phyloP scores from a whole-genome alignment of 805 yeast genomes.

The Candida saitoana region DNA sequence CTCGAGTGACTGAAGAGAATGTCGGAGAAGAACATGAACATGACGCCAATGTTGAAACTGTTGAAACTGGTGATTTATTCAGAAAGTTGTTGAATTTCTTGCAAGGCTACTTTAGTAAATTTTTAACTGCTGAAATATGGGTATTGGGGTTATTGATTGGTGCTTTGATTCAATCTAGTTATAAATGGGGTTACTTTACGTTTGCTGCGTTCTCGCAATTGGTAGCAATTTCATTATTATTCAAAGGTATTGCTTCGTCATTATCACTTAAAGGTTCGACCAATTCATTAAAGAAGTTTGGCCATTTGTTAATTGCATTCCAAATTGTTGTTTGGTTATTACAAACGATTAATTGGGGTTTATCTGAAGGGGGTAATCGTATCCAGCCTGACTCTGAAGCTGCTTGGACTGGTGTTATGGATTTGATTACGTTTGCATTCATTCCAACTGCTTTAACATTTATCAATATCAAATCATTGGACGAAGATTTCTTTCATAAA shows the following conservation, averaged over 20 bases:
- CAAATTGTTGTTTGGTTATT: slow-evolving; percentile 44
- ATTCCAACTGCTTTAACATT: slow-evolving; percentile 38
- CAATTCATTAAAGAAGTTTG: neutral
- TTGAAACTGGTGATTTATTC: slow-evolving; percentile 23
- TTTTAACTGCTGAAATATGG: slow-evolving; percentile 43
- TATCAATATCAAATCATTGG: slow-evolving; percentile 19
- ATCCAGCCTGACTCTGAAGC: slow-evolving; percentile 57
- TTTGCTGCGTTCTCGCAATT: slow-evolving; percentile 46
- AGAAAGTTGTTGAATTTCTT: slow-evolving; percentile 26
- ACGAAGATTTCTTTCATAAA: slow-evolving; percentile 26
- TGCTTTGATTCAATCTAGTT: slow-evolving; percentile 47
- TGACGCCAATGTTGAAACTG: slow-evolving; percentile 26
- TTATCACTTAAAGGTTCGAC: slow-evolving; percentile 7
- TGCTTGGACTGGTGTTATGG: slow-evolving; percentile 57
- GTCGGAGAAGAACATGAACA: slow-evolving; percentile 20
- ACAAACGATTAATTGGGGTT: slow-evolving; percentile 49
- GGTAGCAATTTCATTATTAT: slow-evolving; percentile 33
- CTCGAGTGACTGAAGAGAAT: neutral
- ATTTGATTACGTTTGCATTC: slow-evolving; percentile 41
- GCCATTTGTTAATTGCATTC: slow-evolving; percentile 17
- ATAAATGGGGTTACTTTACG: slow-evolving; percentile 68
- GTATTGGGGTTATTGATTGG: slow-evolving; percentile 57
- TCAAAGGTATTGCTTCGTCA: slow-evolving; percentile 1
- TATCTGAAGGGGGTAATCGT: slow-evolving; percentile 60
- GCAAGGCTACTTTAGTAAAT: slow-evolving; percentile 38